Conservation (phyloP, 75 land plant genomes). For the Cunninghamia lanceolata region DNA sequence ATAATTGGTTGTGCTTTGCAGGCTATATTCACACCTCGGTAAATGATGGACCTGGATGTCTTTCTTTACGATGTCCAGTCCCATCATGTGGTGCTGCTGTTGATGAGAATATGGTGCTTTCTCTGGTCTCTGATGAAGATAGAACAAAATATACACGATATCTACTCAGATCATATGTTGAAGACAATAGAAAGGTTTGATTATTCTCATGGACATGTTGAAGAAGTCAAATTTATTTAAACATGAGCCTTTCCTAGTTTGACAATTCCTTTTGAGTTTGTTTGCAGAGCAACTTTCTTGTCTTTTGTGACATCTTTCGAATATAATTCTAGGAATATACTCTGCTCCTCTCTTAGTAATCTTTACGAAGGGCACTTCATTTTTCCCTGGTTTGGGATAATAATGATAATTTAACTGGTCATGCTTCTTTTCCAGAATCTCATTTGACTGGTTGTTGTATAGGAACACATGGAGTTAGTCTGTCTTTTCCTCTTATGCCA, state of each 20-base stretch:
- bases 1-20: slow-evolving; percentile 14
- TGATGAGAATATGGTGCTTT: slow-evolving; percentile 77
- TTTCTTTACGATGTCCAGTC: slow-evolving; percentile 87
- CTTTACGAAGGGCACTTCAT: neutral
- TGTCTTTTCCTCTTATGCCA: neutral
- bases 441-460: neutral
- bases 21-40: slow-evolving; percentile 89
- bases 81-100: slow-evolving; percentile 93
- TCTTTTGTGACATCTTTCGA: neutral
- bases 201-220: neutral
- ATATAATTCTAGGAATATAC: neutral
- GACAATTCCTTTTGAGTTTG: neutral
- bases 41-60: slow-evolving; percentile 96
- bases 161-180: slow-evolving; percentile 86
- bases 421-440: neutral
- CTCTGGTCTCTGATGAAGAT: slow-evolving; percentile 70
- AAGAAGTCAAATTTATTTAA: slow-evolving; percentile 1
- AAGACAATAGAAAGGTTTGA: slow-evolving; percentile 76
- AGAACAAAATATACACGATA: slow-evolving; percentile 79
- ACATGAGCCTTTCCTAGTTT: neutral
- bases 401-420: neutral
- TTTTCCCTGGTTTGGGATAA: neutral
- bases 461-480: neutral
- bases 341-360: neutral
- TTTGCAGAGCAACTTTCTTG: neutral